phyloP scores from a whole-genome alignment of 129 eudicot genomes.

The Artemisia argyi region DNA sequence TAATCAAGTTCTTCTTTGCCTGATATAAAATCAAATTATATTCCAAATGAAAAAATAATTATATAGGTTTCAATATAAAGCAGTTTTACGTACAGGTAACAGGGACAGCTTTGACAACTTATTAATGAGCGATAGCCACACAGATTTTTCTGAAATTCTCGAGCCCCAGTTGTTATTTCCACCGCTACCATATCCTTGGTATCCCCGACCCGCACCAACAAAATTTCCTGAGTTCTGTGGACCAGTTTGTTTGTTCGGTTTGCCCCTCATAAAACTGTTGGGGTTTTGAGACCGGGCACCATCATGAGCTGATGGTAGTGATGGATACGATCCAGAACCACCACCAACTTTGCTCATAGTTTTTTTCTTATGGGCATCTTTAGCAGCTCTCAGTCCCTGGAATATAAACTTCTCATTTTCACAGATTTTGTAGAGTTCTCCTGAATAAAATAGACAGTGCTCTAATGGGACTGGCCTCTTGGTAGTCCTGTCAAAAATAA shows the following conservation, averaged over 20 bases:
- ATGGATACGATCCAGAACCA: slow-evolving; percentile 48
- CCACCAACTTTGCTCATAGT: slow-evolving; percentile 38
- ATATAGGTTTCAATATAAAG: slow-evolving; percentile 2
- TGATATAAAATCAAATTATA: not conserved
- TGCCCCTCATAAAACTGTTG: slow-evolving; percentile 50
- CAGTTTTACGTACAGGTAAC: slow-evolving; percentile 73
- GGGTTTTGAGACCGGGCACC: slow-evolving; percentile 53
- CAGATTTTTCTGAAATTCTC: slow-evolving; percentile 79
- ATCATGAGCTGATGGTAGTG: slow-evolving; percentile 53
- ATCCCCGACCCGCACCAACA: slow-evolving; percentile 47
- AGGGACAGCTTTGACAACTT: slow-evolving; percentile 79
- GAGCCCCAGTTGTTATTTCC: slow-evolving; percentile 58
- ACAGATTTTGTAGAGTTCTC: slow-evolving; percentile 90
- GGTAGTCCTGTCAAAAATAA: slow-evolving; percentile 67
- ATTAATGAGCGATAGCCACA: slow-evolving; percentile 78
- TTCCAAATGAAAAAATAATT: not conserved
- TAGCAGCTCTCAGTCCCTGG: slow-evolving; percentile 84
- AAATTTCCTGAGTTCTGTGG: slow-evolving; percentile 47
- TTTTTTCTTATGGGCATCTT: slow-evolving; percentile 73
- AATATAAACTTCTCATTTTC: slow-evolving; percentile 73
- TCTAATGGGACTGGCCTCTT: slow-evolving; percentile 98
- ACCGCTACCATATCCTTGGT: slow-evolving; percentile 1
- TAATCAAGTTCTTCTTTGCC: too few relatives aligned
- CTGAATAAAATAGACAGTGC: slow-evolving; percentile 86
- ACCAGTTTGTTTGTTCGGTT: slow-evolving; percentile 80